These are phyloP conservation scores for Diversispora epigaea DNA, from an alignment of 192 early-diverging fungal species.

Conservation along the genomic window DNA sequence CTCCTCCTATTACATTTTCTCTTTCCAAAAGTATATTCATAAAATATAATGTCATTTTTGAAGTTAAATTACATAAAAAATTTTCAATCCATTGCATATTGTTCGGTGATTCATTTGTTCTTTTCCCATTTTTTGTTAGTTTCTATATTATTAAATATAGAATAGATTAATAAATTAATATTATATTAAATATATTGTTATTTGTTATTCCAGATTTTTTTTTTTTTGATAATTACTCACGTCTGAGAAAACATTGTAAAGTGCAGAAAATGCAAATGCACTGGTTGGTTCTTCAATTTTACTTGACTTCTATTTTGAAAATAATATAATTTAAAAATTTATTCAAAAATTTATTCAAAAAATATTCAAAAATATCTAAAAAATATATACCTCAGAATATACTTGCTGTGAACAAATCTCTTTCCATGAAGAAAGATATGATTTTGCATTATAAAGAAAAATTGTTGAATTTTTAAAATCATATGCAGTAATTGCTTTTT, in stretches of 20 bases:
- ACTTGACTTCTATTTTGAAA: conserved; percentile 27
- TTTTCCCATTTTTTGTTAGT: conserved; percentile 33
- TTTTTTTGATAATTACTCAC: not conserved
- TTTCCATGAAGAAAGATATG: conserved; percentile 42
- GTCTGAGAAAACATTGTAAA: conserved; percentile 16
- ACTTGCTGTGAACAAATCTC: conserved; percentile 37
- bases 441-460: conserved; percentile 36
- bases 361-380: too few species aligned
- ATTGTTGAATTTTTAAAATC: conserved; percentile 46
- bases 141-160: not conserved
- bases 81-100: conserved; percentile 41
- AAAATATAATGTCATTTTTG: conserved; percentile 51
- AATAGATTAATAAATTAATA: not conserved
- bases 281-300: conserved; percentile 25
- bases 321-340: not conserved
- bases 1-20: conserved; percentile 40
- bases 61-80: conserved; percentile 39
- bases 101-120: conserved; percentile 37
- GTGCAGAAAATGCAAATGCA: conserved; percentile 4
- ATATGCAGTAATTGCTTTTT: conserved; percentile 39
- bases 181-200: not conserved
- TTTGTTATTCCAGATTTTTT: not conserved
- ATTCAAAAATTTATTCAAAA: too few species aligned
- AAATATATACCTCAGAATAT: conserved; percentile 38
- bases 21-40: conserved; percentile 41